phyloP scores from a whole-genome alignment of 306 rosid species.

The Prunus armeniaca region DNA sequence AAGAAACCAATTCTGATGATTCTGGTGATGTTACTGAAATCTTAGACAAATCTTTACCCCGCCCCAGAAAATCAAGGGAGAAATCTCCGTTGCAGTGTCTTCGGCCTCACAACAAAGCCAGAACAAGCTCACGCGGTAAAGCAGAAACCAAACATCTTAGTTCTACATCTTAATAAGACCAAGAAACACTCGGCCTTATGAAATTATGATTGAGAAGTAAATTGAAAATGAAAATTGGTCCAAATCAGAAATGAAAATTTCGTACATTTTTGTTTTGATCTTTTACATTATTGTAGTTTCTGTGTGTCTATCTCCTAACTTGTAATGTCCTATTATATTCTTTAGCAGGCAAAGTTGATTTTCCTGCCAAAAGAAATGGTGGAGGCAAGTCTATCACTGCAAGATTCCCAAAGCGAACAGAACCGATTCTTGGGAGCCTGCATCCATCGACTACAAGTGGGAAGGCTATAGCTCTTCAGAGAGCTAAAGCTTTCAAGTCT shows the following conservation, averaged over 20 bases:
- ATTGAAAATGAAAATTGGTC: too few species aligned
- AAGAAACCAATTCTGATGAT: neutral
- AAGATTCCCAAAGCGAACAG: neutral
- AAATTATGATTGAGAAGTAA: too few species aligned
- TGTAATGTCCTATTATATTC: neutral
- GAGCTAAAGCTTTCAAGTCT: constrained; percentile 5
- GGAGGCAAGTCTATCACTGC: neutral
- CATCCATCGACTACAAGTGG: neutral
- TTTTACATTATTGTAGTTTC: too few species aligned
- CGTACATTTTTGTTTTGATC: too few species aligned
- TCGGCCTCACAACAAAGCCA: neutral
- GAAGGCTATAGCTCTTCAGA: neutral
- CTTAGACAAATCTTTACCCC: neutral
- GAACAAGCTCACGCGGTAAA: neutral
- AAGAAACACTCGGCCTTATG: neutral
- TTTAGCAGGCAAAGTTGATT: neutral
- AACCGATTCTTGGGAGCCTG: neutral
- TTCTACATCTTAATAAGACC: too few species aligned
- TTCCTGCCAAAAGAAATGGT: too few species aligned
- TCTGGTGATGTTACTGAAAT: neutral
- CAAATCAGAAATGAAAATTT: too few species aligned
- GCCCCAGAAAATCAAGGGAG: neutral
- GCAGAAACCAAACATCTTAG: neutral
- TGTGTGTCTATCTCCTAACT: too few species aligned
- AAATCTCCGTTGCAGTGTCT: neutral